phyloP scores from a whole-genome alignment of 2,329 filamentous ascomycete genomes.

The Cercospora canescens region DNA sequence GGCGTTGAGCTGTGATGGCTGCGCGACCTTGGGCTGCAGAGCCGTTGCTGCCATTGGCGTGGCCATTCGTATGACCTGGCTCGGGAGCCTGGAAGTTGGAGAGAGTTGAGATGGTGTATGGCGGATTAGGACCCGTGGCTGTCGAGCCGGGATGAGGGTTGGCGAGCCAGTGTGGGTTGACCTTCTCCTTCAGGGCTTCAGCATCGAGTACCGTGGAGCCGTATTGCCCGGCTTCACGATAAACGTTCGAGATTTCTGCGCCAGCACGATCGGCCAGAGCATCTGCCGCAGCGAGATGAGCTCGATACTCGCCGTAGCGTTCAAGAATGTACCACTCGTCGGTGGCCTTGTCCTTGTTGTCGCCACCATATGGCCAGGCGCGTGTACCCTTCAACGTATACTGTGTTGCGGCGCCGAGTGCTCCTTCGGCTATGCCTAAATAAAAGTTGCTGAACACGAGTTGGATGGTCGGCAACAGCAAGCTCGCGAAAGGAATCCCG shows the following conservation, averaged over 20 bases:
- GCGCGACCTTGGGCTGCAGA: slow-evolving; percentile 31
- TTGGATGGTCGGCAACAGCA: slow-evolving; percentile 65
- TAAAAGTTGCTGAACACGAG: slow-evolving; percentile 69
- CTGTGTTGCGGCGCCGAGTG: slow-evolving; percentile 55
- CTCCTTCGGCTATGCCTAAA: slow-evolving; percentile 62
- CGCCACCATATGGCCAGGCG: slow-evolving; percentile 64
- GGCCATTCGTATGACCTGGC: slow-evolving; percentile 13
- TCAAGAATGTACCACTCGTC: slow-evolving; percentile 68
- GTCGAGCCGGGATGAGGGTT: slow-evolving; percentile 13
- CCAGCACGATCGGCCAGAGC: slow-evolving; percentile 60
- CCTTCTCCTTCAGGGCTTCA: slow-evolving; percentile 15
- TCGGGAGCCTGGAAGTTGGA: slow-evolving; percentile 21
- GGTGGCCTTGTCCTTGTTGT: slow-evolving; percentile 59
- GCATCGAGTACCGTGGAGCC: slow-evolving; percentile 25
- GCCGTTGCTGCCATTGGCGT: slow-evolving; percentile 25
- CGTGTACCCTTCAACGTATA: slow-evolving; percentile 61
- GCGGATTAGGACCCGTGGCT: slow-evolving; percentile 19
- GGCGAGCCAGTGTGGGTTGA: slow-evolving; percentile 25
- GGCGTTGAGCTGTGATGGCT: slow-evolving; percentile 51
- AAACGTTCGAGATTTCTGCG: slow-evolving; percentile 50
- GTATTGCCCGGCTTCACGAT: slow-evolving; percentile 37
- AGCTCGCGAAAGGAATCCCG: slow-evolving; percentile 54
- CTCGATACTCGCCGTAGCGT: slow-evolving; percentile 64
- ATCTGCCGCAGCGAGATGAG: slow-evolving; percentile 61
- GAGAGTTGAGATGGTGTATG: slow-evolving; percentile 24